phyloP scores from a whole-genome alignment of 2,329 filamentous ascomycete species.

The Stylonectria norvegica region DNA sequence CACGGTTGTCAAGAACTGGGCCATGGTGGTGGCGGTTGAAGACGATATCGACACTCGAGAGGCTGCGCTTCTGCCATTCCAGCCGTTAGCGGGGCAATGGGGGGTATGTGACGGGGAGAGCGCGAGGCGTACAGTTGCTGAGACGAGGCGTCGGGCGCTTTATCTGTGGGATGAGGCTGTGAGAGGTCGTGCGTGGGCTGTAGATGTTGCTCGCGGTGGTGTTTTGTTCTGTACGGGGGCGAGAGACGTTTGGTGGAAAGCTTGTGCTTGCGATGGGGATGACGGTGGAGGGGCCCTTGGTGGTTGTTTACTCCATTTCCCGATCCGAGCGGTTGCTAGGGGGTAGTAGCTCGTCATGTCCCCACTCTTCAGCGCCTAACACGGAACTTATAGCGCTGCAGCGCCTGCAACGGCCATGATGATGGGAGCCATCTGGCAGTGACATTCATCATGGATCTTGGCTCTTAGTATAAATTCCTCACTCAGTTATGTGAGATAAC shows the following conservation, averaged over 20 bases:
- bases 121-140: constrained; percentile 13
- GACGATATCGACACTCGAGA: constrained; percentile 8
- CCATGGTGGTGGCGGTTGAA: constrained; percentile 29
- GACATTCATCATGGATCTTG: too few relatives aligned
- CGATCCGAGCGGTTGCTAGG: constrained; percentile 32
- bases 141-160: constrained; percentile 10
- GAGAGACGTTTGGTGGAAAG: background rate
- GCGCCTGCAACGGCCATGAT: background rate
- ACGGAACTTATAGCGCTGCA: too few relatives aligned
- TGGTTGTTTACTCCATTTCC: constrained; percentile 30
- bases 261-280: background rate
- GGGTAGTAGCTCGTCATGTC: constrained; percentile 10
- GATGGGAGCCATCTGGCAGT: too few relatives aligned
- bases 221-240: constrained; percentile 12
- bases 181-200: constrained; percentile 10
- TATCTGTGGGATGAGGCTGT: background rate
- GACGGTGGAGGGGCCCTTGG: background rate
- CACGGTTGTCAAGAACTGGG: constrained; percentile 43
- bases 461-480: too few relatives aligned
- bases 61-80: constrained; percentile 34
- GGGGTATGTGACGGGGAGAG: constrained; percentile 8
- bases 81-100: constrained; percentile 41
- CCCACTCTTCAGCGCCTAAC: too few relatives aligned
- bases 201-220: constrained; percentile 4
- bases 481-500: too few relatives aligned